A percentile compares a stretch with the other conserved stretches of the same genome.
phyloP scores from a whole-genome alignment of 371 early-diverging fungal species.

The Mucor sp. region DNA sequence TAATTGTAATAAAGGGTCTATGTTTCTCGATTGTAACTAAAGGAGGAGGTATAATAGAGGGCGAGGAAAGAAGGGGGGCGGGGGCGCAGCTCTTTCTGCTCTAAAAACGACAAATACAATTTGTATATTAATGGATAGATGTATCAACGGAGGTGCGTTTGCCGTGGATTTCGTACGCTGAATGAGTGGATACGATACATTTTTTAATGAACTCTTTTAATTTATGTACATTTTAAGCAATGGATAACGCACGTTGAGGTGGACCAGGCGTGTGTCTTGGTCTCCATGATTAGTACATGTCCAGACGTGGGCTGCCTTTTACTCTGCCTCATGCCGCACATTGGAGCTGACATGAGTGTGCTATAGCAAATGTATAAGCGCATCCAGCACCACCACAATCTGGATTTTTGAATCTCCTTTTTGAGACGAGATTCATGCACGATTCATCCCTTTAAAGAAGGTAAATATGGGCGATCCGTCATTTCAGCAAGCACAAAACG shows the following conservation, averaged over 20 bases:
- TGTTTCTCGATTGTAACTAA: not conserved
- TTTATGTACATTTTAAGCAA: conserved; percentile 1
- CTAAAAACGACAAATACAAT: not conserved
- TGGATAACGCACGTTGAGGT: not conserved
- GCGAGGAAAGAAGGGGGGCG: too few species aligned
- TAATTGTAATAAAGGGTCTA: conserved; percentile 7
- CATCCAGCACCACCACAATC: too few species aligned
- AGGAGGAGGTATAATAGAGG: not conserved
- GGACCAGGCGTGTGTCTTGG: not conserved
- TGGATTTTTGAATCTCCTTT: too few species aligned
- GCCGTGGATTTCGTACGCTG: not conserved
- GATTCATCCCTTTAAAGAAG: too few species aligned
- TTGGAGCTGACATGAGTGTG: too few species aligned
- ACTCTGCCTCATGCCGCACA: too few species aligned
- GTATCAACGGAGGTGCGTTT: not conserved
- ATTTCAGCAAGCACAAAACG: too few species aligned
- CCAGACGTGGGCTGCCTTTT: too few species aligned
- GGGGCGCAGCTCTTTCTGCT: not conserved
- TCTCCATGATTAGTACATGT: too few species aligned
- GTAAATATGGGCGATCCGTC: too few species aligned
- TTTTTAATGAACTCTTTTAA: not conserved
- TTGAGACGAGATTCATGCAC: too few species aligned
- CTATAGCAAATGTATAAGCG: too few species aligned
- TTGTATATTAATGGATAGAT: not conserved
- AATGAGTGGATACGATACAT: not conserved